These are phyloP conservation scores for Fusarium sp. DNA, from an alignment of 2,329 filamentous ascomycete genomes.

Conservation along the genomic window DNA sequence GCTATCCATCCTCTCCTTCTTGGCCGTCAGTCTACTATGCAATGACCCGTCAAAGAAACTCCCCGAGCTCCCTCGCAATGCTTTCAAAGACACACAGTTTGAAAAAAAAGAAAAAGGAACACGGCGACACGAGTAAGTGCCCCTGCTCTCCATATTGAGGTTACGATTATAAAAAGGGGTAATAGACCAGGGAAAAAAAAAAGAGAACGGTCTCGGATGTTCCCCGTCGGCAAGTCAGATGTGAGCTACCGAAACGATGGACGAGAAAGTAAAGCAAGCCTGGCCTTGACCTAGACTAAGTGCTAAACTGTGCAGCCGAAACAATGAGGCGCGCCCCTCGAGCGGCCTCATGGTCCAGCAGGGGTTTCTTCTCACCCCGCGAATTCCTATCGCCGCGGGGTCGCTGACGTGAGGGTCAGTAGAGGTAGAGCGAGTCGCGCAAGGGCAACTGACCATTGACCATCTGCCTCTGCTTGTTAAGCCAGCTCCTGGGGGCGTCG, in stretches of 20 bases:
- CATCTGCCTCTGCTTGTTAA: conserved; percentile 83
- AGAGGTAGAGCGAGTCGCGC: conserved; percentile 58
- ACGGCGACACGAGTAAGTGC: neutral
- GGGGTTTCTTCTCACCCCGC: conserved; percentile 47
- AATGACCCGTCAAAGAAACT: conserved; percentile 41
- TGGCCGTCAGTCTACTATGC: conserved; percentile 34
- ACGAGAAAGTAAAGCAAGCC: conserved; percentile 19
- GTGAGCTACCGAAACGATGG: conserved; percentile 5
- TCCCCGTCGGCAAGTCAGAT: conserved; percentile 3
- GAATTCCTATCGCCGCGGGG: conserved; percentile 60
- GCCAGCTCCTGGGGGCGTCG: conserved; percentile 83
- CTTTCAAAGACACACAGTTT: conserved; percentile 27
- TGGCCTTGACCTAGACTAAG: neutral
- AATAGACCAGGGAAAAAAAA: conserved; percentile 12
- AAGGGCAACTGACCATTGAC: conserved; percentile 68
- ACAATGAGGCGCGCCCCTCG: conserved; percentile 11
- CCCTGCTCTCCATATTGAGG: conserved; percentile 17
- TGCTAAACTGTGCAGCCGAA: neutral
- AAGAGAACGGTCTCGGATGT: conserved; percentile 12
- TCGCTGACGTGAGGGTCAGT: conserved; percentile 58
- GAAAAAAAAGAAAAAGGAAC: conserved; percentile 12
- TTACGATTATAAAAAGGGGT: conserved; percentile 16
- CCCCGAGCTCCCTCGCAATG: conserved; percentile 46
- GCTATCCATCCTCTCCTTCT: conserved; percentile 6
- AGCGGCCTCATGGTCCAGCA: conserved; percentile 21